These are phyloP conservation scores for Chalciporus chontae DNA, from an alignment of 768 basidiomycete genomes.

Conservation along the genomic window DNA sequence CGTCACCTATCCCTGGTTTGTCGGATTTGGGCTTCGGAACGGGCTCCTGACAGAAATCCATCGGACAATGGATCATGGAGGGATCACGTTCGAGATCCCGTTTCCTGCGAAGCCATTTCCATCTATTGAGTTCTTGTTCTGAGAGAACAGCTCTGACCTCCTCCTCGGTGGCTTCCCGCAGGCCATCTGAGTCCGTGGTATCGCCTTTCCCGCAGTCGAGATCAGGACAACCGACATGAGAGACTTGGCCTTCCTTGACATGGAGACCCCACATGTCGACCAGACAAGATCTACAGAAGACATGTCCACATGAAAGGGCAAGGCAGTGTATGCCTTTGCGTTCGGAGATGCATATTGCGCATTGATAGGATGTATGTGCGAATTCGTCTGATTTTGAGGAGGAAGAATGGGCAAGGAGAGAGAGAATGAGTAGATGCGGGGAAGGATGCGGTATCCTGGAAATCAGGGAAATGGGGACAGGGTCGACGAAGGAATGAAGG, in stretches of 20 bases:
- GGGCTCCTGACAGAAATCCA: slow-evolving; percentile 76
- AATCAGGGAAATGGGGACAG: slow-evolving; percentile 4
- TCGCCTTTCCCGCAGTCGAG: slow-evolving; percentile 64
- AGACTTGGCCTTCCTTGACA: slow-evolving; percentile 75
- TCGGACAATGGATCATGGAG: slow-evolving; percentile 75
- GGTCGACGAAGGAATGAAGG: slow-evolving; percentile 22
- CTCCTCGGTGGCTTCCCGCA: slow-evolving; percentile 58
- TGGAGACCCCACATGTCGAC: slow-evolving; percentile 79
- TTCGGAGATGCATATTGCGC: slow-evolving; percentile 71
- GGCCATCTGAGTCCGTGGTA: slow-evolving; percentile 21
- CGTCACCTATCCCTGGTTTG: slow-evolving; percentile 11
- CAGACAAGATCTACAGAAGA: slow-evolving; percentile 82
- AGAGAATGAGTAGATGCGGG: slow-evolving; percentile 47
- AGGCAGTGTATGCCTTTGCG: slow-evolving; percentile 76
- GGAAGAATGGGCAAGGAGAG: slow-evolving; percentile 49
- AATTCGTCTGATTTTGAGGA: slow-evolving; percentile 51
- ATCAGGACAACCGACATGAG: slow-evolving; percentile 77
- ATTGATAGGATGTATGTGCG: slow-evolving; percentile 60
- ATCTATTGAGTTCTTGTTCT: slow-evolving; percentile 61
- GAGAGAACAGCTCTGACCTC: slow-evolving; percentile 72
- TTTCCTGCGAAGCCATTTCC: slow-evolving; percentile 77
- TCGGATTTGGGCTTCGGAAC: slow-evolving; percentile 53
- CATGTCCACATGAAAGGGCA: slow-evolving; percentile 65
- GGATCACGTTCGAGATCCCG: slow-evolving; percentile 75
- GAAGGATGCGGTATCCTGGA: slow-evolving; percentile 49